Evolutionary conservation across 331 rosid species (phyloP), one percentile per base, ranked within the genome.

Genomic region (Rosa hybrid): DNA sequence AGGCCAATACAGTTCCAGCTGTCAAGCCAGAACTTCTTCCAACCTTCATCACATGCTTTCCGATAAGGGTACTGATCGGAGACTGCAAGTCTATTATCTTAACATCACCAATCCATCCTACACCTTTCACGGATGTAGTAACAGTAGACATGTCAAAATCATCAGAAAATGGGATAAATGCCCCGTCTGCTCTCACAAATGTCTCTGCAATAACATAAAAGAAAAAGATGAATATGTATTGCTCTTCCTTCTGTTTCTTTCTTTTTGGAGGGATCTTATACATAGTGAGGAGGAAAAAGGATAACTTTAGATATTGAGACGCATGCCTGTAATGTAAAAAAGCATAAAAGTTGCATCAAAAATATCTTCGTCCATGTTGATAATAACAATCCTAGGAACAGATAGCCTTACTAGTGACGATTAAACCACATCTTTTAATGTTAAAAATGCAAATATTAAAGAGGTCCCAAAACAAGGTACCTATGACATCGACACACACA

Each of bases 11-110:
- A 51, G 94, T 88, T 85, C 99, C 99, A 7, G 89, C 72, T 11
- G 99, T 96, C 88, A 96, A 87, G 85, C 99, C 99, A 44, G 99
- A 96, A 87, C 99, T 96, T 83, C 99, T 89, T 86, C 99, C 99
- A 77, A 96, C 97, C 84, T 96, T 96, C 91, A 89, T 90, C 83
- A 96, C 99, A 81, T 90, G 96, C 90, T 93, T 91, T 51, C 99
- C 99, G 12, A 91, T 91, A 68, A 96, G 96, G 85, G 88, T 90
- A 80, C 96, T 85, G 63, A 93, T 91, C 21, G 96, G 90, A 68
- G 91, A 89, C 86, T 96, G 99, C 89, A 96, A 72, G 86, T 93
- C 99, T 49, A 93, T 93, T 57, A 88, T 87, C 78, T 91, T 96
- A 68, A 96, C 97, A 1, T 84, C 87, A 4, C 98, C 98, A 8